phyloP scores from a whole-genome alignment of 1,284 basidiomycete genomes.

The Ganoderma leucocontextum region DNA sequence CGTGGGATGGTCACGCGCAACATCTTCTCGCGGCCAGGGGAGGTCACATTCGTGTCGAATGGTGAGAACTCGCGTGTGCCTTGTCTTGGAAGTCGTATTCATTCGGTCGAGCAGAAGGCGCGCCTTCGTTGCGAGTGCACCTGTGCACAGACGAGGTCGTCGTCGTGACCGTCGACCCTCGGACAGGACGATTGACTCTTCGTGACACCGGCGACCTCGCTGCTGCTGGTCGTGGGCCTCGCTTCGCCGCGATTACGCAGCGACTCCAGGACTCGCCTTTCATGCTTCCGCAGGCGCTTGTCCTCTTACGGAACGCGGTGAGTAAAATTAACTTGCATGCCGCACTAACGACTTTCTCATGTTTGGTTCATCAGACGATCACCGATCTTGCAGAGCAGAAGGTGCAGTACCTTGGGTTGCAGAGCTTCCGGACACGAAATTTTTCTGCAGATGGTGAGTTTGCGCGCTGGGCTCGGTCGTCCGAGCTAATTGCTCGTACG shows the following conservation, averaged over 20 bases:
- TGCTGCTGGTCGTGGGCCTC: constrained; percentile 70
- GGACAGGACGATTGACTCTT: constrained; percentile 75
- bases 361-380: constrained; percentile 62
- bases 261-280: constrained; percentile 71
- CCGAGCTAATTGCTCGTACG: neutral
- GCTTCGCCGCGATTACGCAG: constrained; percentile 62
- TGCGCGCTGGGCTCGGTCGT: neutral
- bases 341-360: constrained; percentile 1
- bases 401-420: constrained; percentile 76
- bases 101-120: constrained; percentile 48
- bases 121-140: constrained; percentile 66
- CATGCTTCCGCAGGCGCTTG: constrained; percentile 59
- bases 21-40: constrained; percentile 68
- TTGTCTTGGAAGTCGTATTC: neutral
- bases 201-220: constrained; percentile 80
- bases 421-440: constrained; percentile 73
- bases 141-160: constrained; percentile 79
- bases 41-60: constrained; percentile 60
- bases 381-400: constrained; percentile 79
- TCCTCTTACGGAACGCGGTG: constrained; percentile 66
- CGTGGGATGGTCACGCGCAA: constrained; percentile 51
- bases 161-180: constrained; percentile 73
- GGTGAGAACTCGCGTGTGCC: constrained; percentile 47
- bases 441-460: constrained; percentile 64
- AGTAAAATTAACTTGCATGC: constrained; percentile 8